Base-by-base conservation (phyloP, 768 basidiomycete genomes). In the Candolleomyces aberdarensis region DNA sequence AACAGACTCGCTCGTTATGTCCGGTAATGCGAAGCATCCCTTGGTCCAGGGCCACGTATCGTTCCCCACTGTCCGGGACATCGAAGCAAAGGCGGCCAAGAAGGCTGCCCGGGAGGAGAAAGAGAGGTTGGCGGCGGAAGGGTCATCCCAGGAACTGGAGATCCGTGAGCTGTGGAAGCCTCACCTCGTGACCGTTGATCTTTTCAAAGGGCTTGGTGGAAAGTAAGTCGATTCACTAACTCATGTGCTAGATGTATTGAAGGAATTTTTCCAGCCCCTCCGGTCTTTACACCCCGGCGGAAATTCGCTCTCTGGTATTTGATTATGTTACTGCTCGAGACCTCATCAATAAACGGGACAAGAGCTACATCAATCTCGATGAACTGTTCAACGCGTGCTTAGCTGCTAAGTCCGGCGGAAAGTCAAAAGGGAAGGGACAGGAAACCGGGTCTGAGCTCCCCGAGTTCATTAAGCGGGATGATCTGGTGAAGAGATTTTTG, bases 151-250 rank as follows among this genome's bases (percentile, higher is more conserved):
- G 44, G 83, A 85, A 64, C 73, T 93, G 22, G 79, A 75, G 15
- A 77, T 94, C 36, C 81, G 71, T 36, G 91, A 92, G 69, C 64
- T 90, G 31, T 94, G 87, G 87, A 95, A 91, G 65, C 91, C 93
- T 10, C 81, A 85, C 67, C 79, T 81, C 44, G 65, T 68, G 5
- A 86, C 83, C 1, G 63, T 83, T 2, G 72, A 73, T 6, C 80
- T 94, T 60, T 92, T 94, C 70, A 80, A 85, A 49, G 84, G 76
- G 1, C 79, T 85, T 46, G 85, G 83, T 31, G 81, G 80, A 59
- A 84, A 83, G 92, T 91, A 64, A 63, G 85, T 78, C 17, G 15
- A 60, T 43, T 47, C 57, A 22, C 44, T 0, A 36, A 49, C 26
- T 26, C 59, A 32, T 54, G n/a, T 43, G 9, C 32, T 52, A 50